These are phyloP conservation scores for Paragyromitra xinjiangensis DNA, from an alignment of 495 filamentous ascomycete species.

Conservation along the genomic window DNA sequence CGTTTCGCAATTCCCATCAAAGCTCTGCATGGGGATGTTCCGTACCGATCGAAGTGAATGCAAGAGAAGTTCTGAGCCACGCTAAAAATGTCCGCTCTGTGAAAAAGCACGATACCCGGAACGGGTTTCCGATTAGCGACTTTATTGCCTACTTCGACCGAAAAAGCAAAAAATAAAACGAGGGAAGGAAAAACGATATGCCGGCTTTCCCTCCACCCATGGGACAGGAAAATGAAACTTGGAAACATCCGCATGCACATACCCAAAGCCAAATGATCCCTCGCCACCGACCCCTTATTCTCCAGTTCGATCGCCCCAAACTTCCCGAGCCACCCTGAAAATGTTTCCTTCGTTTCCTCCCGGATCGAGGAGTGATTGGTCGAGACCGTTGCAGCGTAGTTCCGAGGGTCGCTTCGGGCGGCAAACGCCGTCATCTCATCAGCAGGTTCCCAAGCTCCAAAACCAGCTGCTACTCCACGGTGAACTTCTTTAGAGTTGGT, in stretches of 20 bases:
- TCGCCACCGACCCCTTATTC: slow-evolving; percentile 94
- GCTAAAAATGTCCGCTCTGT: slow-evolving; percentile 95
- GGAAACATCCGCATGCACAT: slow-evolving; percentile 54
- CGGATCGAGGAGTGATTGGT: slow-evolving; percentile 31
- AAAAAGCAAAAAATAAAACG: slow-evolving; percentile 19
- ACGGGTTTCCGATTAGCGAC: slow-evolving; percentile 45
- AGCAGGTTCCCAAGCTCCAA: slow-evolving; percentile 5
- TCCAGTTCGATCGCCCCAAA: slow-evolving; percentile 89
- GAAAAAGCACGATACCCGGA: slow-evolving; percentile 32
- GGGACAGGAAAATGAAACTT: not conserved
- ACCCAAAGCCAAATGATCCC: slow-evolving; percentile 95
- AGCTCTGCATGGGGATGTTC: not conserved
- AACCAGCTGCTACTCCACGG: not conserved
- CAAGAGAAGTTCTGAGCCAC: slow-evolving; percentile 93
- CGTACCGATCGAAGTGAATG: slow-evolving; percentile 89
- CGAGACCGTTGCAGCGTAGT: slow-evolving; percentile 45
- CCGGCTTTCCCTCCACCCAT: not conserved
- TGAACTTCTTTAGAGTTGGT: slow-evolving; percentile 19
- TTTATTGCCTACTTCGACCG: slow-evolving; percentile 3
- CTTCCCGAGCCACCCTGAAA: slow-evolving; percentile 63
- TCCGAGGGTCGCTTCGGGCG: slow-evolving; percentile 35
- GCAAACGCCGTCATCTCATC: slow-evolving; percentile 50
- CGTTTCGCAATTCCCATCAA: slow-evolving; percentile 9
- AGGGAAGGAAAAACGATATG: slow-evolving; percentile 33
- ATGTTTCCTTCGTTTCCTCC: slow-evolving; percentile 29